A percentile compares a stretch with the other conserved stretches of the same genome.
phyloP scores from a whole-genome alignment of 2,329 filamentous ascomycete genomes.

The Tolypocladium ovalisporum region DNA sequence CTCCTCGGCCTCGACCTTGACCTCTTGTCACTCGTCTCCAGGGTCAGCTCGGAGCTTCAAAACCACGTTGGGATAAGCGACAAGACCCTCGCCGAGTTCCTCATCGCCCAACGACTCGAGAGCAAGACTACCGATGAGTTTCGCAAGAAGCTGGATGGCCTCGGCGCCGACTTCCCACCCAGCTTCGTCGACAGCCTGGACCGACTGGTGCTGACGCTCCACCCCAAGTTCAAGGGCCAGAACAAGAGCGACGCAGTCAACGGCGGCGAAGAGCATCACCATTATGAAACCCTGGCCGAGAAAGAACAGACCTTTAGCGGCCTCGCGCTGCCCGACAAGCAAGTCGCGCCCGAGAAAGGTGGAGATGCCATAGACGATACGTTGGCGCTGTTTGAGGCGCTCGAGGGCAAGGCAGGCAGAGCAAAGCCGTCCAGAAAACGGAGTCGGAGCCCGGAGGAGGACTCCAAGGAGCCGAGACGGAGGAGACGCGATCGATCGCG shows the following conservation, averaged over 20 bases:
- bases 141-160: constrained; percentile 59
- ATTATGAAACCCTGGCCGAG: constrained; percentile 43
- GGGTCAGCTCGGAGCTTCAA: constrained; percentile 85
- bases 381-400: constrained; percentile 76
- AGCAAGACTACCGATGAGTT: constrained; percentile 62
- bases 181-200: constrained; percentile 89
- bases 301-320: constrained; percentile 88
- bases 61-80: constrained; percentile 89
- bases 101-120: constrained; percentile 81
- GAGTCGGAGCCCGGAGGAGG: constrained; percentile 46
- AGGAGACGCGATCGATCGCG: constrained; percentile 28
- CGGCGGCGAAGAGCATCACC: constrained; percentile 28
- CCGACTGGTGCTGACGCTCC: constrained; percentile 76
- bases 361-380: constrained; percentile 81
- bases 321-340: constrained; percentile 73
- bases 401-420: constrained; percentile 57
- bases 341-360: constrained; percentile 24
- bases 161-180: constrained; percentile 73
- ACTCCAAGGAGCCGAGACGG: constrained; percentile 29
- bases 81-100: constrained; percentile 91
- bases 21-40: constrained; percentile 85
- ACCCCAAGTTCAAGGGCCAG: constrained; percentile 71
- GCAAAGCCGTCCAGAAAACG: constrained; percentile 41
- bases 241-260: constrained; percentile 20
- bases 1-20: constrained; percentile 81